Conservation (phyloP, 129 eudicot species). For the Artemisia argyi region DNA sequence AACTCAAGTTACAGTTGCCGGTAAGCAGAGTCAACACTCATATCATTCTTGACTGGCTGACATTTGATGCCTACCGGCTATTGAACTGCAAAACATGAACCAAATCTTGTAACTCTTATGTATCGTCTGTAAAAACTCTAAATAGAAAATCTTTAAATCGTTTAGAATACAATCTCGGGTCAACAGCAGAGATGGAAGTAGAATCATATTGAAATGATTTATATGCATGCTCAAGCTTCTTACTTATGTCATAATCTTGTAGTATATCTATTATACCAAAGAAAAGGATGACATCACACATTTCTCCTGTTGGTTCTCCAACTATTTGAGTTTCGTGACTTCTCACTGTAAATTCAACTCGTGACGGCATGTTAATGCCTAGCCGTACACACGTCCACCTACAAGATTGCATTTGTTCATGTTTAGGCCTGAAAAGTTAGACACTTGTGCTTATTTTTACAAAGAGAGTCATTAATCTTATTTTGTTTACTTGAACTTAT, state of each 20-base stretch:
- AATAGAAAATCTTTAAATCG: constrained; percentile 74
- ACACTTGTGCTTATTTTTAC: neutral
- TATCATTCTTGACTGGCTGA: constrained; percentile 19
- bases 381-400: constrained; percentile 54
- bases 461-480: neutral
- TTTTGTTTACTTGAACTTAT: neutral
- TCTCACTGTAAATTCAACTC: constrained; percentile 60
- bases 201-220: constrained; percentile 78
- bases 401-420: constrained; percentile 15
- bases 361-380: constrained; percentile 69
- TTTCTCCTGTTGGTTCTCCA: constrained; percentile 67
- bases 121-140: constrained; percentile 60
- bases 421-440: neutral
- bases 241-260: constrained; percentile 88
- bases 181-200: constrained; percentile 84
- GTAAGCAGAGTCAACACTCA: constrained; percentile 14
- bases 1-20: constrained; percentile 21
- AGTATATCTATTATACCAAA: constrained; percentile 83
- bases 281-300: constrained; percentile 58
- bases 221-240: constrained; percentile 90
- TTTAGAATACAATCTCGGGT: constrained; percentile 67
- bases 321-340: constrained; percentile 54
- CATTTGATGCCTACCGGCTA: constrained; percentile 33
- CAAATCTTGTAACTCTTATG: constrained; percentile 25
- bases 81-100: constrained; percentile 18